These are phyloP conservation scores for Mallotus japonicus DNA, from an alignment of 441 rosid genomes.

Conservation along the genomic window DNA sequence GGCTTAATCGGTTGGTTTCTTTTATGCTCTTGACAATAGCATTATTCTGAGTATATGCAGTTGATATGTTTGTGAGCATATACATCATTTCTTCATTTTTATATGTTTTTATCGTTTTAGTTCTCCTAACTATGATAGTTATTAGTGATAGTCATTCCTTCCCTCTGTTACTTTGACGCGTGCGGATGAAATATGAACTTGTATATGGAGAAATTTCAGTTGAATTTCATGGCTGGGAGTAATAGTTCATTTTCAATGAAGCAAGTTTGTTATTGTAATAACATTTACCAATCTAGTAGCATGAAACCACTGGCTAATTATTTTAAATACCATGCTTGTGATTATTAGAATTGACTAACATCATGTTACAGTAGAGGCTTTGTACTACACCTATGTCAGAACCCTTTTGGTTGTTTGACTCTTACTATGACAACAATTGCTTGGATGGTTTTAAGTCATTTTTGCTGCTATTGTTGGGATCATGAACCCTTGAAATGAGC, in stretches of 20 bases:
- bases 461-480: neutral
- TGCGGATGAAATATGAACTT: neutral
- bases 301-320: neutral
- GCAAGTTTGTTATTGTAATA: neutral
- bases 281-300: neutral
- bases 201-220: neutral
- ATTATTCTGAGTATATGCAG: neutral
- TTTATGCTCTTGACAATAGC: neutral
- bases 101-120: neutral
- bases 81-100: neutral
- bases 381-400: neutral
- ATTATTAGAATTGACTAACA: neutral
- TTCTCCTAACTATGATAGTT: neutral
- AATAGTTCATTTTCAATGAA: neutral
- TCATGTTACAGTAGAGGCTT: neutral
- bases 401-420: neutral
- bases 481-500: neutral
- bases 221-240: neutral
- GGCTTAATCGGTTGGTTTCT: slow-evolving; percentile 67
- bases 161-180: neutral
- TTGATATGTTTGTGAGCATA: neutral
- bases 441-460: neutral
- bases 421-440: neutral
- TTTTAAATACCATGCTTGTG: neutral
- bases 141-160: neutral